Base-by-base conservation (phyloP, 768 basidiomycete genomes). In the Tephrocybe sp. region DNA sequence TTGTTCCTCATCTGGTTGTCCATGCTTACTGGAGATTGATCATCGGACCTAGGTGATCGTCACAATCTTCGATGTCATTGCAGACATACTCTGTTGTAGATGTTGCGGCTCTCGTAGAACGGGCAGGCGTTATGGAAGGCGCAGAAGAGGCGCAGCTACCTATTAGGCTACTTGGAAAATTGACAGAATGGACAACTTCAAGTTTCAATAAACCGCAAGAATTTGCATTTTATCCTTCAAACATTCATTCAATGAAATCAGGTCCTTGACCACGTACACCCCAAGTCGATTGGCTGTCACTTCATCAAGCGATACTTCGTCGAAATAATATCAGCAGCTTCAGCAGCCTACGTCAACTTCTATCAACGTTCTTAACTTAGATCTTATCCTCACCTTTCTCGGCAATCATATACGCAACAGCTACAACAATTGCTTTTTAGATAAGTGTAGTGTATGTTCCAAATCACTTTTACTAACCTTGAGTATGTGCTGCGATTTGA, bases 11-110 rank as follows among this genome's bases (percentile, higher is more conserved):
- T 43, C 6, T 23, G 20, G 5, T 1, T 35, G 22, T 16, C 46
- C 36, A 12, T 39, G 19, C 16, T 35, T 7, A 39, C 16, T 26
- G 26, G 26, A 26, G 4, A 36, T 14, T 31, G 45, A 48, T 47
- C 11, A 23, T 38, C 6, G 23, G 16, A 34, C 54, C 8, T 55
- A 87, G 86, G 68, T 87, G 35, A 72, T 86, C 40, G 80, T 84
- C 9, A 79, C 83, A 0, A 85, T 86, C 51, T 80, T 84, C 58
- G 74, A 86, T 59, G 61, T 83, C 34, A 82, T 87, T 50, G 52
- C 68, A 43, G 85, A 79, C 54, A 78, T 79, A 38, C 67, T 79
- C 1, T 79, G 78, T 60, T 80, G 79, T 60, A 64, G 72, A 55
- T 80, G 77, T 61, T 73, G 62, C 56, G 72, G 75, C 17, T 66